Percentiles rank a stretch among this genome's conserved stretches.
Evolutionary conservation across 2,329 filamentous ascomycete genomes (phyloP).

Genomic region (Trichoderma endophyticum): DNA sequence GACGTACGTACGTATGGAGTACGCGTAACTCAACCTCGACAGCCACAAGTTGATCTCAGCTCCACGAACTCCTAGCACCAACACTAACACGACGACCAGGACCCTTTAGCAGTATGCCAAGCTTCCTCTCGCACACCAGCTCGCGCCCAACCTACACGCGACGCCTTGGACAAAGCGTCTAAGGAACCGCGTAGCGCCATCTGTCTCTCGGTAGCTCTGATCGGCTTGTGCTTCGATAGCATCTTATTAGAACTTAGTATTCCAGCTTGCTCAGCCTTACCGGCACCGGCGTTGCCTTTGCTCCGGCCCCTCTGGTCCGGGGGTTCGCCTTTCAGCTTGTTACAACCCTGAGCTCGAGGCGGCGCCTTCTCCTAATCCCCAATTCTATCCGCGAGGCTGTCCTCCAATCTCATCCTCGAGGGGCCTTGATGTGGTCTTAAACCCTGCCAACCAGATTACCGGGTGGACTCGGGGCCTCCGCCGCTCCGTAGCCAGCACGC

Average conservation of each 20-base stretch:
- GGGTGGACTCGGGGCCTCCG: constrained; percentile 14
- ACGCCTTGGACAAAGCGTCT: neutral
- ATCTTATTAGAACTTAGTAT: neutral
- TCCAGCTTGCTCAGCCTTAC: constrained; percentile 12
- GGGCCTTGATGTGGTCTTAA: constrained; percentile 5
- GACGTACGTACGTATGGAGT: neutral
- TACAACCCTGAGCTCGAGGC: neutral
- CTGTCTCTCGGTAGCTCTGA: constrained; percentile 7
- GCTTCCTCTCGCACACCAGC: neutral
- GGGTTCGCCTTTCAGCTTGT: neutral
- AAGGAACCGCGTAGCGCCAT: constrained; percentile 4
- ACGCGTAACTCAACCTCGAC: neutral
- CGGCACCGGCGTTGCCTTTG: constrained; percentile 1
- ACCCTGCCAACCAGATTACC: neutral
- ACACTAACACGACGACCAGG: neutral
- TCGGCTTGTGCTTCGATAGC: neutral
- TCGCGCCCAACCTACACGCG: neutral
- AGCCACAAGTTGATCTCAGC: neutral
- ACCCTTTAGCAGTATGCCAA: neutral
- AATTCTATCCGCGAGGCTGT: neutral
- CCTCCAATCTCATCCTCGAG: neutral
- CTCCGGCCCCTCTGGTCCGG: constrained; percentile 2
- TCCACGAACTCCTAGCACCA: neutral
- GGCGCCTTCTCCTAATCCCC: neutral
- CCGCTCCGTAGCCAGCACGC: constrained; percentile 15